Evolutionary conservation across 2,329 filamentous ascomycete species (phyloP), one percentile per base, ranked within the genome.

Genomic region (Fonsecaea erecta): DNA sequence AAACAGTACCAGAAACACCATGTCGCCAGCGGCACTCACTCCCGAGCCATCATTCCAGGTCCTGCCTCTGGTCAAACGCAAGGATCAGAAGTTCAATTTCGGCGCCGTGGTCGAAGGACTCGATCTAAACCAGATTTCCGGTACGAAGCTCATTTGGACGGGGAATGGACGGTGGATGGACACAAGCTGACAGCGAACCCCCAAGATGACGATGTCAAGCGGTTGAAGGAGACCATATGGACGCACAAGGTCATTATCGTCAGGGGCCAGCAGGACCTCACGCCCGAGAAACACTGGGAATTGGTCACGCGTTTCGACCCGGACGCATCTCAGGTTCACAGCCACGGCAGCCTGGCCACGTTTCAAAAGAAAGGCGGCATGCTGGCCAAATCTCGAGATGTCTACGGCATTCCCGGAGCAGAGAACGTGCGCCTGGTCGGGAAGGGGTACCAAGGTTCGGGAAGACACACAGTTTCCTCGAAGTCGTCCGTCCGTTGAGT

Each of bases 371-470:
- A 75, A 51, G 79, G 78, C 8, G 79, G 78, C 1, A 65, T 81
- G 52, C 73, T 81, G 26, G 74, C 77, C 16, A 73, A 74, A 72
- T 62, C 70, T 21, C 72, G 75, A 37, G 73, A 77, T 18, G 75
- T 77, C 18, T 58, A 74, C 48, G 76, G 75, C 3, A 78, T 82
- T 21, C 80, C 80, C 1, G 76, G 76, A 2, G 80, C 78, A 4
- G 79, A 80, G 37, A 80, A 81, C 61, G 76, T 82, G 7, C 77
- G 79, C 16, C 70, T 82, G 2, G 78, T 82, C 46, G 80, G 80
- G 16, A 82, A 82, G 66, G 80, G 79, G 0, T 78, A 76, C 68
- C 80, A 82, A 72, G 65, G 52, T 51, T n/a, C n/a, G 35, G n/a
- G 26, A 8, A 52, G 57, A 30, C 18, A 37, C 18, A 46, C 24